Conservation (phyloP, 192 early-diverging fungal species). For the Podila verticillata region DNA sequence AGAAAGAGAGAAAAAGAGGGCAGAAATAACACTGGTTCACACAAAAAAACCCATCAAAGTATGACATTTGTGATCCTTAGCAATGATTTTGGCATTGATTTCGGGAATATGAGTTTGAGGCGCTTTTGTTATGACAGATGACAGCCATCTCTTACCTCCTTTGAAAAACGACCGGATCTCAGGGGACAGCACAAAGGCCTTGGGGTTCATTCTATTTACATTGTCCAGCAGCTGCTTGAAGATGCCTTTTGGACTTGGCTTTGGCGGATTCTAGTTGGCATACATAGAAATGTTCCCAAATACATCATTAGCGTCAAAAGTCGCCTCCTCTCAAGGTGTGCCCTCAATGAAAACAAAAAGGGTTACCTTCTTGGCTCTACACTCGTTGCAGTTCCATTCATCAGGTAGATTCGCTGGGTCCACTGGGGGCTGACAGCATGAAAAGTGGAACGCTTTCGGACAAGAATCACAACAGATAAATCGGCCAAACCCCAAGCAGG, state of each 20-base stretch:
- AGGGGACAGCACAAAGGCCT: slow-evolving; percentile 18
- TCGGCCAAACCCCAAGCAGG: slow-evolving; percentile 36
- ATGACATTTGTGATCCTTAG: background rate
- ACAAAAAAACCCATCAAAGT: too few species aligned
- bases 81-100: background rate
- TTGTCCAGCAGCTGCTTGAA: slow-evolving; percentile 55
- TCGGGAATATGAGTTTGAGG: background rate
- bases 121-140: background rate
- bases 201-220: slow-evolving; percentile 27
- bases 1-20: background rate
- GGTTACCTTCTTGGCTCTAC: slow-evolving; percentile 34
- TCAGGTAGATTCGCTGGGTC: slow-evolving; percentile 35
- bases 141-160: slow-evolving; percentile 20
- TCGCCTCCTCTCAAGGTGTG: too few species aligned
- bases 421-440: slow-evolving; percentile 47
- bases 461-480: slow-evolving; percentile 56
- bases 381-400: slow-evolving; percentile 55
- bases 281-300: background rate
- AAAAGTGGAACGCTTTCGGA: slow-evolving; percentile 54
- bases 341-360: background rate
- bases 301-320: too few species aligned
- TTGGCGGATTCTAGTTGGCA: slow-evolving; percentile 23
- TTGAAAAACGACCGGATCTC: slow-evolving; percentile 36
- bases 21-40: background rate
- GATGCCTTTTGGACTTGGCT: slow-evolving; percentile 24